Percentiles rank a stretch among this genome's conserved stretches.
Conservation (phyloP, 371 early-diverging fungal genomes). For the Globomyces sp. region DNA sequence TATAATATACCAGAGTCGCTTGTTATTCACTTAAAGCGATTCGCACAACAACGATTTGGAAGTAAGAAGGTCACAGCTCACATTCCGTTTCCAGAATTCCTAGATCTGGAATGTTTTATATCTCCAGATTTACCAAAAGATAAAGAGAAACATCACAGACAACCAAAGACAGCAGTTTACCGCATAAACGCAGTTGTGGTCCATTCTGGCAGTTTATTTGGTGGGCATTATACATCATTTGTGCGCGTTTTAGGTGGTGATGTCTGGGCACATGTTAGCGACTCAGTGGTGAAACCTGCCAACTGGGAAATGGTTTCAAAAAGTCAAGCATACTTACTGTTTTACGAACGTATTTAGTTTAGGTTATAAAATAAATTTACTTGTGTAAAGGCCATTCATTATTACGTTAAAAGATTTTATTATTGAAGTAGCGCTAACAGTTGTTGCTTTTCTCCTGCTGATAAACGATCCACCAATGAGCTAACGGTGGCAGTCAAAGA, state of each 20-base stretch:
- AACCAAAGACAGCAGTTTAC: conserved; percentile 20
- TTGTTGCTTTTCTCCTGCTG: no score
- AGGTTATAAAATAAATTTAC: no score
- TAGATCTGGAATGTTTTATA: conserved; percentile 36
- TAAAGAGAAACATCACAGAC: conserved; percentile 5
- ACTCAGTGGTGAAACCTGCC: conserved; percentile 27
- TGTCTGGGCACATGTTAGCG: conserved; percentile 37
- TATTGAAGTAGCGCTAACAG: no score
- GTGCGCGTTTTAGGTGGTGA: conserved; percentile 21
- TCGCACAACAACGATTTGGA: conserved; percentile 31
- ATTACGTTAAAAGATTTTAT: no score
- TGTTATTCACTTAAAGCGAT: conserved; percentile 46
- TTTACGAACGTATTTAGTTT: conserved; percentile 31
- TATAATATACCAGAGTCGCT: conserved; percentile 36
- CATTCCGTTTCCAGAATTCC: conserved; percentile 35
- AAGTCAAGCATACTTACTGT: conserved; percentile 41
- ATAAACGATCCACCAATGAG: no score
- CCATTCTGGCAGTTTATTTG: conserved; percentile 39
- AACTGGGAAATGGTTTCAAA: conserved; percentile 37
- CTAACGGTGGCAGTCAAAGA: no score
- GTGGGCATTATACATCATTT: conserved; percentile 45
- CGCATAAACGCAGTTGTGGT: conserved; percentile 42
- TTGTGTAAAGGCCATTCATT: no score
- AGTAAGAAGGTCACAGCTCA: conserved; percentile 36
- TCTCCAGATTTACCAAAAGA: conserved; percentile 20